These are phyloP conservation scores for Drechslerella stenobrocha DNA, from an alignment of 2,329 filamentous ascomycete genomes.

Conservation along the genomic window DNA sequence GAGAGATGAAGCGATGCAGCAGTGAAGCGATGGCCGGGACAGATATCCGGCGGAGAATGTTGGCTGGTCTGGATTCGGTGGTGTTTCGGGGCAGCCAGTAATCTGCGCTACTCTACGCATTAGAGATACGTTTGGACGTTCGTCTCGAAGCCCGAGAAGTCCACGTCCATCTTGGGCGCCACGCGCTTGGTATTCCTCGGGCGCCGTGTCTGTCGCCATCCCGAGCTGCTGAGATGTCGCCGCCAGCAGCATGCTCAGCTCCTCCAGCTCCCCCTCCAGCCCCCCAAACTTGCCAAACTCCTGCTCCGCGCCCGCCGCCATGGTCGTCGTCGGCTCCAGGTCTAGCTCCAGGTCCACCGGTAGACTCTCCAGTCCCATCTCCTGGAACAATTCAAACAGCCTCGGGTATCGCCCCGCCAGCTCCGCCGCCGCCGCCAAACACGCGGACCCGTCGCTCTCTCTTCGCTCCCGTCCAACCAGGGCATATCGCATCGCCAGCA, in stretches of 20 bases:
- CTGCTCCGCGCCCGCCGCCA: background rate
- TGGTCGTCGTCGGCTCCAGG: no score
- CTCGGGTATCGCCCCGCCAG: no score
- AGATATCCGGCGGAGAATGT: no score
- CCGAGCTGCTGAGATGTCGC: no score
- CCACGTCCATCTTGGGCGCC: conserved; percentile 41
- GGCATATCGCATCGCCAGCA: conserved; percentile 19
- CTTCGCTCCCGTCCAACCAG: conserved; percentile 16
- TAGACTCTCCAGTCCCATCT: conserved; percentile 3
- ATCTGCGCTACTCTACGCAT: background rate
- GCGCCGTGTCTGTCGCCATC: no score
- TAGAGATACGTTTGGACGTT: conserved; percentile 27
- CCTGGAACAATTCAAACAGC: conserved; percentile 5
- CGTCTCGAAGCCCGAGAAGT: conserved; percentile 45
- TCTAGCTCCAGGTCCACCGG: conserved; percentile 22
- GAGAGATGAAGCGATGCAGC: no score
- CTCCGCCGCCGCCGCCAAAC: no score
- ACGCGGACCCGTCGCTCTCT: conserved; percentile 15
- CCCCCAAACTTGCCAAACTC: conserved; percentile 24
- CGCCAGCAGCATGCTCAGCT: conserved; percentile 11
- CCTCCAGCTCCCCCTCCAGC: conserved; percentile 16
- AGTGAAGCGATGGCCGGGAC: no score
- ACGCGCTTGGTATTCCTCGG: no score
- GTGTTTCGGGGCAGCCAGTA: no score
- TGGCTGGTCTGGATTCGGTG: no score